Base-by-base conservation (phyloP, 2,329 filamentous ascomycete species). In the Plenodomus biglobosus region DNA sequence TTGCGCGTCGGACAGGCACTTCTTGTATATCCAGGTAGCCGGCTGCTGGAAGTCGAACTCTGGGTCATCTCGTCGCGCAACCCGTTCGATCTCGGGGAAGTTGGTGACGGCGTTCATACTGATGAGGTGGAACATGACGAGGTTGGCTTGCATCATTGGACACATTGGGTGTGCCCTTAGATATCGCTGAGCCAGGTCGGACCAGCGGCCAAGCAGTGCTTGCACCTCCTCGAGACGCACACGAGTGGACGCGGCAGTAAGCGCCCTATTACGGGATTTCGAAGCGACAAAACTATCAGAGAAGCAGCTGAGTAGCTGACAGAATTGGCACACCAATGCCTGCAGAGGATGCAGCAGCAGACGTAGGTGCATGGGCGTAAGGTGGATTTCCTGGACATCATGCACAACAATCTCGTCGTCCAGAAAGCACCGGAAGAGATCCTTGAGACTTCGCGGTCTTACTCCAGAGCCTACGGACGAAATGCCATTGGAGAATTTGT, bases 51-150 rank as follows among this genome's bases (percentile, higher is more conserved):
- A 80, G 3, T 77, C 76, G 7, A 78, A 78, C 52, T 85, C 79
- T 38, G 82, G 76, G 18, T 73, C 76, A 49, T 87, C 84, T 30
- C 80, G 77, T 15, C 85, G 79, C 3, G 85, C 85, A 8, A 88
- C 74, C 3, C 80, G 77, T 71, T 89, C 86, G 38, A 88, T 82
- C 57, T 85, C 82, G 2, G 81, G 77, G 62, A 88, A 87, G 68
- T 83, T 83, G 15, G 84, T 85, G 21, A 87, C 80, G 8, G 83
- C 80, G 58, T 88, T 88, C 49, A 90, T 77, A 40, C 80, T 85
- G 63, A 89, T 84, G 36, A 89, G 77, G 59, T 90, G 86, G 66
- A 86, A 88, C 51, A 89, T 78, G 37, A 86, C 80, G 36, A 89
- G 70, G 61, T 85, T 87, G 54, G 82, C 84, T 59, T 80, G 80